Conservation (phyloP, 2,329 filamentous ascomycete species). For the Alternaria tenuissima region DNA sequence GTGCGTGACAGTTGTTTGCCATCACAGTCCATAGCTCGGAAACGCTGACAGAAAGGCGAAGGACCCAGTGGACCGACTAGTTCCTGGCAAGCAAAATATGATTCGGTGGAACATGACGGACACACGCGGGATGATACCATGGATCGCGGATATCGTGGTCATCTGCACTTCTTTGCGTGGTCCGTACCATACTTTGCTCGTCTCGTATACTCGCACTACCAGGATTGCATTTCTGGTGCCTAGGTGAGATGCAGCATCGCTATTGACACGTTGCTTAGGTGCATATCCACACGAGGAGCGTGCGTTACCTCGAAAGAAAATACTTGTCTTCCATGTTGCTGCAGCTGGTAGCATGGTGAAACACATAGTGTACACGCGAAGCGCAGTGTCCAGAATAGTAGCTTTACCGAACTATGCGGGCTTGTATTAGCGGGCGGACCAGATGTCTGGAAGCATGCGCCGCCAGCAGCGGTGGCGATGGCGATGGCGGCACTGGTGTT, state of each 20-base stretch:
- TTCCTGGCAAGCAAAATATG: constrained; percentile 19
- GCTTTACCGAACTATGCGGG: constrained; percentile 27
- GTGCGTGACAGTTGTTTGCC: constrained; percentile 3
- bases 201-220: neutral
- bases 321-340: neutral
- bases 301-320: neutral
- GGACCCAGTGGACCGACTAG: constrained; percentile 17
- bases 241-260: neutral
- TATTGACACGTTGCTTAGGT: constrained; percentile 15
- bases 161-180: constrained; percentile 21
- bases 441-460: constrained; percentile 24
- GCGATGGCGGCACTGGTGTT: constrained; percentile 42
- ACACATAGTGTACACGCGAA: constrained; percentile 19
- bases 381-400: constrained; percentile 9
- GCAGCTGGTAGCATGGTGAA: constrained; percentile 8
- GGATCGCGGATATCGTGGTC: constrained; percentile 18
- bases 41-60: constrained; percentile 10
- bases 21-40: constrained; percentile 3
- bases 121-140: constrained; percentile 16
- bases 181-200: constrained; percentile 13
- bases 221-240: neutral
- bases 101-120: constrained; percentile 14
- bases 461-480: constrained; percentile 25
- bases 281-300: constrained; percentile 7
- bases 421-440: constrained; percentile 27